Percentiles rank a stretch among this genome's conserved stretches.
Evolutionary conservation across 805 yeast species (phyloP).

Genomic region (Metschnikowia matae): DNA sequence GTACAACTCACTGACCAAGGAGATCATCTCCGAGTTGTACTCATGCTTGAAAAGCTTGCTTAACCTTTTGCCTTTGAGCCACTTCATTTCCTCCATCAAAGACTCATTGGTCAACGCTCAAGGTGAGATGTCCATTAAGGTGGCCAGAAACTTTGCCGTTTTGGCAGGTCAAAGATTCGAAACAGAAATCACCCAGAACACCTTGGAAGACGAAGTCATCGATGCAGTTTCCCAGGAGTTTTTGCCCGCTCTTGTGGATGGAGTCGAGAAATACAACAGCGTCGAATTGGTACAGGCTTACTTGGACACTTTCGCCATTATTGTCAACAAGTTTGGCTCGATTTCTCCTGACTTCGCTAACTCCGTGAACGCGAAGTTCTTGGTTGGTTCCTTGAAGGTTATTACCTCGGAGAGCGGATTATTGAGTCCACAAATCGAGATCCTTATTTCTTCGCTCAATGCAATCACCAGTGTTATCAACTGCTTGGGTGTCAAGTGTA

Average conservation of each 20-base stretch:
- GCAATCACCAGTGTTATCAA: conserved; percentile 67
- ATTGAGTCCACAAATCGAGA: conserved; percentile 51
- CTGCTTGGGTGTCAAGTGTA: conserved; percentile 77
- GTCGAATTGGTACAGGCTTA: conserved; percentile 62
- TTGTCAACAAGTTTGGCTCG: conserved; percentile 60
- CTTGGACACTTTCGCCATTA: conserved; percentile 59
- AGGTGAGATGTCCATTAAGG: conserved; percentile 41
- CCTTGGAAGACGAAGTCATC: conserved; percentile 41
- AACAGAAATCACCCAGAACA: conserved; percentile 50
- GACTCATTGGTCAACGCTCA: conserved; percentile 34
- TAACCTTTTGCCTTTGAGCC: conserved; percentile 68
- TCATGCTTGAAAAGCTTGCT: conserved; percentile 59
- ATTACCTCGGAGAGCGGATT: conserved; percentile 52
- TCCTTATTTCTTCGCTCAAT: conserved; percentile 68
- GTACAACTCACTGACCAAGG: conserved; percentile 11
- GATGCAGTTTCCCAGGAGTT: conserved; percentile 49
- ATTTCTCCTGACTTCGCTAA: conserved; percentile 22
- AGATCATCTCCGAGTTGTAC: conserved; percentile 43
- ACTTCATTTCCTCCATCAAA: conserved; percentile 60
- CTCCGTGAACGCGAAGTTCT: conserved; percentile 42
- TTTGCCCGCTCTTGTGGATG: conserved; percentile 46
- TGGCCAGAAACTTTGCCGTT: conserved; percentile 58
- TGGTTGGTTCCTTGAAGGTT: conserved; percentile 47
- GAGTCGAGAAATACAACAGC: conserved; percentile 33
- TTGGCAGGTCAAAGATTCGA: conserved; percentile 68